Conservation (phyloP, 441 rosid genomes). For the Populus hybrid region DNA sequence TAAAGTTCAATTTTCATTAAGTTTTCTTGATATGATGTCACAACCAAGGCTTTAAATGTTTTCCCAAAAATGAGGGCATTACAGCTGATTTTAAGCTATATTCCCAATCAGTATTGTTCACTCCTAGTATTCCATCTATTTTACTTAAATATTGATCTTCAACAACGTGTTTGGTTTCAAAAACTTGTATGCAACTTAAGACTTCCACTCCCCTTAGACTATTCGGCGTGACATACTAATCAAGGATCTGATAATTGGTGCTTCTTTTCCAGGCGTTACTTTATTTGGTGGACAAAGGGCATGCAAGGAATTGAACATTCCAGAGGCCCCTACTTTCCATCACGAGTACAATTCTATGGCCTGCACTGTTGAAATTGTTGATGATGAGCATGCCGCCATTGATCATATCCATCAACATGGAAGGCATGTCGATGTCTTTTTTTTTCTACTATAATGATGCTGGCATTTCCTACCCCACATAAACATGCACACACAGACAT, state of each 20-base stretch:
- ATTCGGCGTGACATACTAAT: background rate
- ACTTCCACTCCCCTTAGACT: background rate
- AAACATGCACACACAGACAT: background rate
- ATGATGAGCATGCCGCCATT: conserved; percentile 66
- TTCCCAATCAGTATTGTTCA: background rate
- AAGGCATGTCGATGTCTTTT: conserved; percentile 42
- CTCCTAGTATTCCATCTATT: background rate
- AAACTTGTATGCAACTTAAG: background rate
- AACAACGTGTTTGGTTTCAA: background rate
- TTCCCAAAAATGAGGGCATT: background rate
- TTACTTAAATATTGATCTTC: background rate
- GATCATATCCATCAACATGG: conserved; percentile 83
- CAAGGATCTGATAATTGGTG: conserved; percentile 3
- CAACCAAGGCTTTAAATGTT: background rate
- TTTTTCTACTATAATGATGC: background rate
- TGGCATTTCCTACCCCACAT: background rate
- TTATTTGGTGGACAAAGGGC: conserved; percentile 80
- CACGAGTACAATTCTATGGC: conserved; percentile 77
- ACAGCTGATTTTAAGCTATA: background rate
- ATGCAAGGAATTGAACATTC: conserved; percentile 49
- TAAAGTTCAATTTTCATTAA: background rate
- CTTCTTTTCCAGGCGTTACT: conserved; percentile 55
- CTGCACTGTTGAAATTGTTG: conserved; percentile 83
- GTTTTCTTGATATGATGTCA: background rate
- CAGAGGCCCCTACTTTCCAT: conserved; percentile 59